Evolutionary conservation across 2,329 filamentous ascomycete species (phyloP), one percentile per base, ranked within the genome.

Genomic region (Curvularia verruculosa): DNA sequence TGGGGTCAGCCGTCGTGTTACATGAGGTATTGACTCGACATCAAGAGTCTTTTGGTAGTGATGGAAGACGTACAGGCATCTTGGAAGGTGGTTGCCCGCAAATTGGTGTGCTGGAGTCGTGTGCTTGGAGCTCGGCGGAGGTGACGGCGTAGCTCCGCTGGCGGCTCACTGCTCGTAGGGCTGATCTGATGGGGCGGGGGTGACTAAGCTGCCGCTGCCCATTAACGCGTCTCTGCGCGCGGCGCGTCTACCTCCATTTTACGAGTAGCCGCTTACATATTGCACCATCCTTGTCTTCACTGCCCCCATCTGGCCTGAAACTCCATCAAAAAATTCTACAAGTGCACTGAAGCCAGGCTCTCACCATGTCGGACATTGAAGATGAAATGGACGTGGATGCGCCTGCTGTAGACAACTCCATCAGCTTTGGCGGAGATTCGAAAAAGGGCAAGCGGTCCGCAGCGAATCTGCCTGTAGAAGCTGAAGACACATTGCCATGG

Each of bases 401-500:
- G 51, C 81, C 83, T 34, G 77, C 78, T 28, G 78, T 79, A 58
- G 80, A 82, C 64, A 77, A 78, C 56, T 74, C 80, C 1, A 81
- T 89, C 50, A 78, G 83, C 54, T 97, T 97, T 78, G 90, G 87
- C 54, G 89, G 91, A 24, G 87, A 90, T 61, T 86, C 87, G 66
- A 86, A 83, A 63, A 96, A 97, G 77, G 93, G 94, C 75, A 98
- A 98, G 79, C 86, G 92, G 69, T 94, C 89, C 69, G 91, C 91
- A 46, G 94, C 94, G 37, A 96, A 99, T 74, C 82, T 99, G 48
- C 95, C 95, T 0, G 87, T 99, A 5, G 92, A 96, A 78, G 92
- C 93, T 48, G 91, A 96, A 77, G 95, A 99, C 75, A 93, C 89
- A 63, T 78, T 99, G 18, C 95, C 95, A 79, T 99, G 95, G 94